Evolutionary conservation across 805 yeast species (phyloP), one percentile per base, ranked within the genome.

Genomic region (Candida takata): DNA sequence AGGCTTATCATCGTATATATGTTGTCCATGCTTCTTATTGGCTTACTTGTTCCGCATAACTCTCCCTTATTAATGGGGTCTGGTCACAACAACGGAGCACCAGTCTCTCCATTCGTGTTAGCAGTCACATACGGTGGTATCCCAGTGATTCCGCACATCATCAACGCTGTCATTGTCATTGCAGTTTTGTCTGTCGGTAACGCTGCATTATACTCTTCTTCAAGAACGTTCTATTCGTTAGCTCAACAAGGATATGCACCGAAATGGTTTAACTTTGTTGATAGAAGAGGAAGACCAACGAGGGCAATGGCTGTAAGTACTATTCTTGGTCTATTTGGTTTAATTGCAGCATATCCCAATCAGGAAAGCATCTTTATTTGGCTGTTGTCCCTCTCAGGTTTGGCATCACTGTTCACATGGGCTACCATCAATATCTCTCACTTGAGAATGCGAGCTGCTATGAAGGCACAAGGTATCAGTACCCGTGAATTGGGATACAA

Each of bases 71-170:
- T 70, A 31, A 60, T 61, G 51, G 77, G 78, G 19, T 48, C 64
- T 3, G 49, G 59, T 16, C 21, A 35, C 6, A 24, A 30, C 26
- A 46, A 58, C 30, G 58, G 62, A 29, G 73, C 67, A 41, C 64
- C 72, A 31, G 77, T 81, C 1, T 79, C 86, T n/a, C 85, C 86
- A 21, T 79, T 72, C 47, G 83, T 79, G 37, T 68, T 79, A 52
- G 82, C 84, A 24, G 64, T 77, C 55, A 66, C 70, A 35, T 67
- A 65, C 56, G 79, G 81, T 33, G 69, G 75, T 31, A 67, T 33
- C 29, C 5, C 61, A 17, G 79, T 72, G 6, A 65, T 77, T 32
- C 72, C 78, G 45, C 80, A 77, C 51, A 71, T 79, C 43, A 67
- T 79, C 45, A 79, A 79, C 45, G 81, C 80, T 4, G 77, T 70